Base-by-base conservation (phyloP, 176 grass and related monocot genomes). In the Carex parvula region DNA sequence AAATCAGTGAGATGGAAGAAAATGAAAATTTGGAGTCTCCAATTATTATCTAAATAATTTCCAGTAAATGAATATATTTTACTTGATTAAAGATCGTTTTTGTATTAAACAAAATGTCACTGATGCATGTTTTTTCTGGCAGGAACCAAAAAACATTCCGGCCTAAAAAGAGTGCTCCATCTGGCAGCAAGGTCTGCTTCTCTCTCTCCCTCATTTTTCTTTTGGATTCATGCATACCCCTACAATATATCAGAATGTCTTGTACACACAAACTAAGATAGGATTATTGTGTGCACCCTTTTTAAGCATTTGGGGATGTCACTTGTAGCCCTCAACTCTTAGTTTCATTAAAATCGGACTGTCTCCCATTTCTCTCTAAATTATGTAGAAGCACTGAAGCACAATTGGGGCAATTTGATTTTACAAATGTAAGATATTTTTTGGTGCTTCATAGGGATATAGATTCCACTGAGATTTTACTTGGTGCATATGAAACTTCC, bases 81-180 rank as follows among this genome's bases (percentile, higher is more conserved):
- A 8, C 14, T 26, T 56, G 50, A 17, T 78, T 9, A 29, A 18
- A 56, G 22, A 6, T 17, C 0, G 21, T 52, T 32, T 29, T 32
- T 30, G 11, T 32, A 8, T 15, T 9, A 77, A 16, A 78, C 5
- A 55, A 76, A 55, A 14, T 56, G 3, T 78, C 5, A 77, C 9
- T 78, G 15, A 33, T 57, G 14, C 17, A 69, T 11, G 15, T 33
- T 73, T 18, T 18, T 54, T 83, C 68, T 60, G 10, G 11, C 91
- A 99, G 96, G 88, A 99, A 93, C 22, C 96, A 99, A 84, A 93
- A 93, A 91, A 99, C 96, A 29, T 99, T 99, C 85, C 91, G 96
- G 60, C 96, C 96, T 53, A 99, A 99, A 87, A 99, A 99, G 88
- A 99, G 96, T 37, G 91, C 91, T 71, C 96, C 96, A 56, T 99